Percentiles rank a stretch among this genome's conserved stretches.
Conservation (phyloP, 805 yeast species). For the Metschnikowia santaceciliae region DNA sequence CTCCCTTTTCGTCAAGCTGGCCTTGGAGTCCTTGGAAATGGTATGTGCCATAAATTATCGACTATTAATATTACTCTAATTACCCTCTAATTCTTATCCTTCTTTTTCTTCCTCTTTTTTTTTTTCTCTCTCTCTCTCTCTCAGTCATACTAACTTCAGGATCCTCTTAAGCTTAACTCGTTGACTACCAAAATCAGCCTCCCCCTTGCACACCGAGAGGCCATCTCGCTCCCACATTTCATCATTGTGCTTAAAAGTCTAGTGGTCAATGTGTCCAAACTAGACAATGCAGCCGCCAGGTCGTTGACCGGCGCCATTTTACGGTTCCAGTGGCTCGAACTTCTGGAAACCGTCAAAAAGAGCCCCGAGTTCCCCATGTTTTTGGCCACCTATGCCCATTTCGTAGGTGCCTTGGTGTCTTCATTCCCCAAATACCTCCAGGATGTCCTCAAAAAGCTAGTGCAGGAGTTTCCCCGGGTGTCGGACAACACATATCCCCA, state of each 20-base stretch:
- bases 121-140: no score
- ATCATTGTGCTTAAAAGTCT: conserved; percentile 53
- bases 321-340: conserved; percentile 58
- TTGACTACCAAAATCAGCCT: conserved; percentile 57
- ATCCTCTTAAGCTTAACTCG: conserved; percentile 52
- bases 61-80: no score
- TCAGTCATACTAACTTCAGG: conserved; percentile 22
- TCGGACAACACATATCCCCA: conserved; percentile 24
- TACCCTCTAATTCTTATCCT: no score
- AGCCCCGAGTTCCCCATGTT: conserved; percentile 26
- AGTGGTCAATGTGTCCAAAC: conserved; percentile 60
- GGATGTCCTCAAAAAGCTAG: conserved; percentile 70
- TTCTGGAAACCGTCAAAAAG: conserved; percentile 23
- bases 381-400: conserved; percentile 58
- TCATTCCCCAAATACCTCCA: conserved; percentile 88
- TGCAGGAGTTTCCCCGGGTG: conserved; percentile 50
- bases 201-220: conserved; percentile 50
- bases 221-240: conserved; percentile 52
- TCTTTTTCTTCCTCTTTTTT: no score
- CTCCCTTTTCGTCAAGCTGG: conserved; percentile 53
- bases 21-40: conserved; percentile 65
- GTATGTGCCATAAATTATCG: conserved; percentile 23
- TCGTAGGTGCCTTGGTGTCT: conserved; percentile 73
- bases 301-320: conserved; percentile 60
- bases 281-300: conserved; percentile 55